Percentiles rank a stretch among this genome's conserved stretches.
These are phyloP conservation scores for Mentha longifolia DNA, from an alignment of 257 asterid genomes.

Conservation along the genomic window DNA sequence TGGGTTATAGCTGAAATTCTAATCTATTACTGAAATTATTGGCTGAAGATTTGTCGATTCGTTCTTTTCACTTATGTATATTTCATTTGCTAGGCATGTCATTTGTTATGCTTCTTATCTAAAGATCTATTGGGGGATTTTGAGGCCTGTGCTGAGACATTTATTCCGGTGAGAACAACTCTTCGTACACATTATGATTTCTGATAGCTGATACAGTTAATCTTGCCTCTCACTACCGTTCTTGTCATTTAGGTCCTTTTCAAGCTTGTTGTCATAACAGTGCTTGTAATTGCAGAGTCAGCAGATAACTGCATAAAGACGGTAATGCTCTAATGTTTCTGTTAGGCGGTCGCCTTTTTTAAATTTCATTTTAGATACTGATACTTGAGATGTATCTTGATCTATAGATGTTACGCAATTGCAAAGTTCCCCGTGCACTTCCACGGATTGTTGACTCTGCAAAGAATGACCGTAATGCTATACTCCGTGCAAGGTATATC, in stretches of 20 bases:
- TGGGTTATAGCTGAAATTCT: conserved; percentile 14
- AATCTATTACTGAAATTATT: background rate
- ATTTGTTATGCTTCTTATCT: conserved; percentile 76
- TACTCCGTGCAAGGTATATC: conserved; percentile 92
- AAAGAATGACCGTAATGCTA: conserved; percentile 89
- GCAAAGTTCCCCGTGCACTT: conserved; percentile 94
- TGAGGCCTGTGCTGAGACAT: conserved; percentile 93
- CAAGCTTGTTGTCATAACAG: conserved; percentile 99
- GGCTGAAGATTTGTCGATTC: conserved; percentile 31
- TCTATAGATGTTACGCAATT: conserved; percentile 88
- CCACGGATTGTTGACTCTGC: conserved; percentile 92
- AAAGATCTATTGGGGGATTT: conserved; percentile 98
- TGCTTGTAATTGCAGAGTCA: conserved; percentile 98
- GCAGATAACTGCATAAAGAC: conserved; percentile 99
- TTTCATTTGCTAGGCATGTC: conserved; percentile 70
- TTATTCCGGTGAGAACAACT: conserved; percentile 86
- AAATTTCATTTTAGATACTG: background rate
- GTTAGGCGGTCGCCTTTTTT: background rate
- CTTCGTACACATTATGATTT: conserved; percentile 16
- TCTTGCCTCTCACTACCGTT: conserved; percentile 44
- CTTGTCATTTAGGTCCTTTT: conserved; percentile 81
- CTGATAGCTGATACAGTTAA: conserved; percentile 23
- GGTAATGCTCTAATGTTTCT: conserved; percentile 46
- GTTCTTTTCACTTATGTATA: conserved; percentile 18
- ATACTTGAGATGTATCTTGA: conserved; percentile 30